phyloP scores from a whole-genome alignment of 345 rosid species.

The Lepidium sativum region DNA sequence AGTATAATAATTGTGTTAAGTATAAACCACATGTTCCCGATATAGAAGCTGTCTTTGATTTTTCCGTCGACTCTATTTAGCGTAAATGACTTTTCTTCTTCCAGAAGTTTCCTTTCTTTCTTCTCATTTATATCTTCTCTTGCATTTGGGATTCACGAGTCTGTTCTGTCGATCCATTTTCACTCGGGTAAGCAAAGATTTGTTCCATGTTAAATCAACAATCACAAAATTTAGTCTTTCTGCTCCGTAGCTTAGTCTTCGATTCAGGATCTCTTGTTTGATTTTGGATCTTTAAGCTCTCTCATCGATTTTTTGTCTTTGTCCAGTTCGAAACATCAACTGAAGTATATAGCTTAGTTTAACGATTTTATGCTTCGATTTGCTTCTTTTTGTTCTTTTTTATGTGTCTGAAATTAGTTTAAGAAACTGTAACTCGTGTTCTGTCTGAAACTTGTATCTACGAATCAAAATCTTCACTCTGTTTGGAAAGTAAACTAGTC shows the following conservation, averaged over 20 bases:
- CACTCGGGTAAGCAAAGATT: not conserved
- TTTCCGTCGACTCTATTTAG: not conserved
- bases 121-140: not conserved
- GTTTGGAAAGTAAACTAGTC: not conserved
- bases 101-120: not conserved
- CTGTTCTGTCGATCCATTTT: not conserved
- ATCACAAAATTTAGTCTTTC: not conserved
- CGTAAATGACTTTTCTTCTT: constrained; percentile 13
- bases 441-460: not conserved
- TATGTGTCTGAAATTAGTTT: not conserved
- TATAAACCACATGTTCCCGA: too few species aligned
- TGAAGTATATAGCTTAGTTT: not conserved
- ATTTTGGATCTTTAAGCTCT: not conserved
- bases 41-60: too few species aligned
- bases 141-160: not conserved
- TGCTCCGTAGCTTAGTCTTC: constrained; percentile 8
- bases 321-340: not conserved
- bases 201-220: not conserved
- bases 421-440: not conserved
- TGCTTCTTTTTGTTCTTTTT: not conserved
- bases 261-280: not conserved
- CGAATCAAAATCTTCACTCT: not conserved
- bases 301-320: not conserved
- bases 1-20: not conserved
- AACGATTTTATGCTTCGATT: not conserved